Conservation (phyloP, 306 rosid species). For the Bauhinia variegata region DNA sequence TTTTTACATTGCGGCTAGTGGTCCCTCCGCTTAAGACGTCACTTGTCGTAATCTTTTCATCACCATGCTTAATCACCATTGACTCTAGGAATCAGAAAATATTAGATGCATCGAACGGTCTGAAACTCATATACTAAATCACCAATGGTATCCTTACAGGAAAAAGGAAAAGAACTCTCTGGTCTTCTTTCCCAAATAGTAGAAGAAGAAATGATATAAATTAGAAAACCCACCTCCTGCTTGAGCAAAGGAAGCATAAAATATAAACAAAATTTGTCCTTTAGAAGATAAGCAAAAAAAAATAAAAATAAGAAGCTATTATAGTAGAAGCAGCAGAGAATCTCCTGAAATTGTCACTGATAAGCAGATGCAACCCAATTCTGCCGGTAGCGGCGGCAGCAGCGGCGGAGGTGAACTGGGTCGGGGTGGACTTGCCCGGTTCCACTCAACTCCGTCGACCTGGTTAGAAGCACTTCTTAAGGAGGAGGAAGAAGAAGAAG, state of each 20-base stretch:
- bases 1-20: background rate
- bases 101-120: background rate
- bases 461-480: constrained; percentile 81
- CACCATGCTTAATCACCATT: background rate
- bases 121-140: background rate
- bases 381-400: constrained; percentile 41
- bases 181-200: background rate
- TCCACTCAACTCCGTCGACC: constrained; percentile 77
- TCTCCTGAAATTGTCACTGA: constrained; percentile 1
- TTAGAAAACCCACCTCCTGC: background rate
- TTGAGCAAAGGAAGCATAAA: background rate
- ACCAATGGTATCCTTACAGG: background rate
- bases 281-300: no score
- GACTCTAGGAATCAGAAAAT: background rate
- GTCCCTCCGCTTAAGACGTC: background rate
- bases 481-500: constrained; percentile 56
- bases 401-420: constrained; percentile 32
- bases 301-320: background rate
- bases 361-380: constrained; percentile 65
- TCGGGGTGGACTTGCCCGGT: constrained; percentile 55
- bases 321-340: no score
- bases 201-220: background rate
- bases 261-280: no score
- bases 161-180: background rate
- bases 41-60: background rate